A percentile compares a stretch with the other conserved stretches of the same genome.
These are phyloP conservation scores for Excoecaria cochinchinensis DNA, from an alignment of 345 rosid species.

Conservation along the genomic window DNA sequence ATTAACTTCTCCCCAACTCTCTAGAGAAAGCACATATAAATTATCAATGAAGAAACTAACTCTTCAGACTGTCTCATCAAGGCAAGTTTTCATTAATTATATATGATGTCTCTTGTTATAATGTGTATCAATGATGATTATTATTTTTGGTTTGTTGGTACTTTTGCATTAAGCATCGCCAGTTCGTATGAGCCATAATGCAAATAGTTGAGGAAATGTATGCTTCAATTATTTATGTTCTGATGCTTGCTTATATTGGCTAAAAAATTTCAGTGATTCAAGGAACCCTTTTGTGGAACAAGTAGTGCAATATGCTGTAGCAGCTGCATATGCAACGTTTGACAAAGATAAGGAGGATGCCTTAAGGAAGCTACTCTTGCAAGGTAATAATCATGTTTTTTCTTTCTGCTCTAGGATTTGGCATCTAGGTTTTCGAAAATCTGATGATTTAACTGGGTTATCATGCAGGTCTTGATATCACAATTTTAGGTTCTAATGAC, in stretches of 20 bases:
- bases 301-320: conserved; percentile 71
- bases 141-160: not conserved
- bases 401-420: not conserved
- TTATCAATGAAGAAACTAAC: conserved; percentile 59
- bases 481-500: conserved; percentile 87
- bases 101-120: not conserved
- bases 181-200: not conserved
- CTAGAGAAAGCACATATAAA: conserved; percentile 79
- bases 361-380: conserved; percentile 69
- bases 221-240: conserved; percentile 12
- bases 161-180: not conserved
- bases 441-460: conserved; percentile 30
- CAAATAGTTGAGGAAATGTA: not conserved
- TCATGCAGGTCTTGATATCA: conserved; percentile 83
- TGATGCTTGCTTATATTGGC: conserved; percentile 6
- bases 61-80: conserved; percentile 62
- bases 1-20: conserved; percentile 86
- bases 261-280: conserved; percentile 51
- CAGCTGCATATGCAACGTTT: conserved; percentile 66
- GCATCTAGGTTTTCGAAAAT: conserved; percentile 10
- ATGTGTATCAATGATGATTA: not conserved
- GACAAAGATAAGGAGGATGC: conserved; percentile 52
- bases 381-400: conserved; percentile 44
- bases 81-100: conserved; percentile 46
- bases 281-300: conserved; percentile 90